phyloP scores from a whole-genome alignment of 1,139 yeast species.

The Blastobotrys capitulatus region DNA sequence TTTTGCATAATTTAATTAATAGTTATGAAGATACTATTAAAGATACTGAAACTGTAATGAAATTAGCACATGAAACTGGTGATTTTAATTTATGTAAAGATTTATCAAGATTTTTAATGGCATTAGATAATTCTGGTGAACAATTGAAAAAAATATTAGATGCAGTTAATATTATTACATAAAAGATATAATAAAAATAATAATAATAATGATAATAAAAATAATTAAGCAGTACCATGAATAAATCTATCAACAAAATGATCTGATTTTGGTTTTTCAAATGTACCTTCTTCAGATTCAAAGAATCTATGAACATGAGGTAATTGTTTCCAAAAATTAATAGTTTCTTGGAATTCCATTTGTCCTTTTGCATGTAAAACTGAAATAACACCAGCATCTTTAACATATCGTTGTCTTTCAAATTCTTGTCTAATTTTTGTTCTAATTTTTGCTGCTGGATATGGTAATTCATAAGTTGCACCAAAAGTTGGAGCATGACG shows the following conservation, averaged over 20 bases:
- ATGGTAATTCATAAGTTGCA: slow-evolving; percentile 71
- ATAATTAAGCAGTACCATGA: slow-evolving; percentile 19
- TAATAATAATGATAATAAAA: not conserved
- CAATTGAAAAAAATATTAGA: slow-evolving; percentile 17
- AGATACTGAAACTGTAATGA: slow-evolving; percentile 30
- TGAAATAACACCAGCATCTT: slow-evolving; percentile 60
- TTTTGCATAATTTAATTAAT: slow-evolving; percentile 28
- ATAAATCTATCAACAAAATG: slow-evolving; percentile 64
- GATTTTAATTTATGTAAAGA: slow-evolving; percentile 39
- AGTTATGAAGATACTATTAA: slow-evolving; percentile 18
- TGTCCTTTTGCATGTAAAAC: slow-evolving; percentile 75
- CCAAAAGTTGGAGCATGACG: slow-evolving; percentile 49
- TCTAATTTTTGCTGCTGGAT: slow-evolving; percentile 76
- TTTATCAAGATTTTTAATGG: slow-evolving; percentile 36
- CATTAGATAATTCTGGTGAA: slow-evolving; percentile 30
- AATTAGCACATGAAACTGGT: slow-evolving; percentile 30
- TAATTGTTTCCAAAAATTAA: slow-evolving; percentile 88
- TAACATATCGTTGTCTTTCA: slow-evolving; percentile 74
- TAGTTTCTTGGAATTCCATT: slow-evolving; percentile 84
- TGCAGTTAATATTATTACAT: slow-evolving; percentile 12
- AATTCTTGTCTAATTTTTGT: slow-evolving; percentile 87
- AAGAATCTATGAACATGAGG: slow-evolving; percentile 82
- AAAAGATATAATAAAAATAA: not conserved
- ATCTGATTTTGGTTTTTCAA: slow-evolving; percentile 28
- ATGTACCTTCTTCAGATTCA: slow-evolving; percentile 50